These are phyloP conservation scores for Saccharomycopsis sp. DNA, from an alignment of 805 yeast species.

Conservation along the genomic window DNA sequence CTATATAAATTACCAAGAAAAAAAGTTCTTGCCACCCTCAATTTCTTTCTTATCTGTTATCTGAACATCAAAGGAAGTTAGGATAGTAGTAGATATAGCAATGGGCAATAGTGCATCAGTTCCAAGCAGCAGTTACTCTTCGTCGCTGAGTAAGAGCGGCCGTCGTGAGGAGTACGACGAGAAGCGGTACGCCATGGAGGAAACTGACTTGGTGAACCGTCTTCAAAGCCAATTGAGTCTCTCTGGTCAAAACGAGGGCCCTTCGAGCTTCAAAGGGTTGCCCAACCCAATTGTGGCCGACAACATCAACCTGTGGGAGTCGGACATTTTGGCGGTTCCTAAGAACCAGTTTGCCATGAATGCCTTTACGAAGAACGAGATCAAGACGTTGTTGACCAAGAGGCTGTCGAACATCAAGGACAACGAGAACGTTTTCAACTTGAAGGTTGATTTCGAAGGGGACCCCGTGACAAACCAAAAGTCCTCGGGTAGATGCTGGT, in stretches of 20 bases:
- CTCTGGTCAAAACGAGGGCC: slow-evolving; percentile 15
- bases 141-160: too few species aligned
- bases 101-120: too few species aligned
- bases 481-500: slow-evolving; percentile 79
- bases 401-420: slow-evolving; percentile 12
- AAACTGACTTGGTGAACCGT: slow-evolving; percentile 14
- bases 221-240: slow-evolving; percentile 14
- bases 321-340: slow-evolving; percentile 34
- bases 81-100: too few species aligned
- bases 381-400: slow-evolving; percentile 13
- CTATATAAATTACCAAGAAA: too few species aligned
- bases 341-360: slow-evolving; percentile 46
- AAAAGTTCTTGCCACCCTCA: too few species aligned
- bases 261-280: slow-evolving; percentile 12
- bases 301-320: slow-evolving; percentile 38
- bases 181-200: too few species aligned
- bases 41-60: too few species aligned
- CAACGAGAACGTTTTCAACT: slow-evolving; percentile 32
- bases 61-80: too few species aligned
- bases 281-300: slow-evolving; percentile 28
- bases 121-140: too few species aligned
- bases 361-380: slow-evolving; percentile 39
- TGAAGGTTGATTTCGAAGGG: slow-evolving; percentile 40
- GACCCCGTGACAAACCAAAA: slow-evolving; percentile 67
- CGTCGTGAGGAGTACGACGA: too few species aligned